Conservation (phyloP, 2,329 filamentous ascomycete genomes). For the Verticillium dahliae region DNA sequence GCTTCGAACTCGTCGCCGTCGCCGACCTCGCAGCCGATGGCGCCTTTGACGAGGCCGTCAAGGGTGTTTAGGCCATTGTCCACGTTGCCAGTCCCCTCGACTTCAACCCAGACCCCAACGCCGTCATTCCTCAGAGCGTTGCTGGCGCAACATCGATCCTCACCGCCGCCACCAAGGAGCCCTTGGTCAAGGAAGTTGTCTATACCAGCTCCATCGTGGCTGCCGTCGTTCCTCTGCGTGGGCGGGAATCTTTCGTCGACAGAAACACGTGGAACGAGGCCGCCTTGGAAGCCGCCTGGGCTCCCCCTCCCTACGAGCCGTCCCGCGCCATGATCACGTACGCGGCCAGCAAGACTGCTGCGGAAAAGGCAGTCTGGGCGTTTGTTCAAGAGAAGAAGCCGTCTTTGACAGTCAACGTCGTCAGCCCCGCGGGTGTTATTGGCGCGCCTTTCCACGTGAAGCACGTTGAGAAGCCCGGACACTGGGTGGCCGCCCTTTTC, state of each 20-base stretch:
- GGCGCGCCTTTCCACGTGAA: constrained; percentile 14
- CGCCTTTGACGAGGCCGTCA: constrained; percentile 31
- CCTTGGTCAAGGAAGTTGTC: constrained; percentile 27
- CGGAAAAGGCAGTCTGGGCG: constrained; percentile 20
- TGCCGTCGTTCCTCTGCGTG: background rate
- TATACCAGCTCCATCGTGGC: constrained; percentile 16
- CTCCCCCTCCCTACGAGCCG: constrained; percentile 17
- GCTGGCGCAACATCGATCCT: constrained; percentile 27
- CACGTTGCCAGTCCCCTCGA: constrained; percentile 35
- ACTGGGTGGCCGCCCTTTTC: background rate
- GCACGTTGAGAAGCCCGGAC: constrained; percentile 8
- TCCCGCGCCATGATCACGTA: constrained; percentile 12
- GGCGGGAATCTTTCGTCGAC: background rate
- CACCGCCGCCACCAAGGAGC: constrained; percentile 29
- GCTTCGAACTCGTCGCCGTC: constrained; percentile 30
- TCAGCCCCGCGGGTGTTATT: constrained; percentile 6
- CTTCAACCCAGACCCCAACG: constrained; percentile 31
- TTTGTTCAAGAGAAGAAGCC: constrained; percentile 18
- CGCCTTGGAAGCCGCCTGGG: constrained; percentile 21
- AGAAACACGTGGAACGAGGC: constrained; percentile 21
- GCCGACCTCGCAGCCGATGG: constrained; percentile 26
- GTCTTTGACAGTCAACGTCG: constrained; percentile 16
- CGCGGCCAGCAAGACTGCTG: constrained; percentile 19
- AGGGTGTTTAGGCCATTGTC: constrained; percentile 34
- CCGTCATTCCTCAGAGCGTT: constrained; percentile 31